Conservation (phyloP, 1,284 basidiomycete species). For the Veloboletus limbatus region DNA sequence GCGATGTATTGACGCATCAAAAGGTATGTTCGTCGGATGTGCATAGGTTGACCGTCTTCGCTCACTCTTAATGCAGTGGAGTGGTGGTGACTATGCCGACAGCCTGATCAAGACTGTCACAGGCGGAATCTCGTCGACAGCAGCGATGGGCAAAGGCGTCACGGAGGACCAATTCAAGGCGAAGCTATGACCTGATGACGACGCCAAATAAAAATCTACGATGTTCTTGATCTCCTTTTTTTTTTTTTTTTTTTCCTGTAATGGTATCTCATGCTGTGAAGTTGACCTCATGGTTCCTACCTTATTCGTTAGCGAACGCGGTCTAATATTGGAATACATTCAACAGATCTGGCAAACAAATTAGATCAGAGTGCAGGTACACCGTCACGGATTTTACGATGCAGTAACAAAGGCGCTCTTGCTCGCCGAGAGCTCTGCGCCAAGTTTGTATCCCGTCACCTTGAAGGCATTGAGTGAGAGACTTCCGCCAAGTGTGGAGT, state of each 20-base stretch:
- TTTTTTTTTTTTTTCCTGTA: slow-evolving; percentile 13
- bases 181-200: slow-evolving; percentile 46
- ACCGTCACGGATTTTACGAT: slow-evolving; percentile 22
- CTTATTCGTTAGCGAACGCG: background rate
- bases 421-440: slow-evolving; percentile 75
- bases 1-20: slow-evolving; percentile 90
- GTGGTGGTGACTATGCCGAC: slow-evolving; percentile 92
- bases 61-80: slow-evolving; percentile 62
- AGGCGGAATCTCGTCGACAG: slow-evolving; percentile 91
- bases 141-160: slow-evolving; percentile 93
- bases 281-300: slow-evolving; percentile 3
- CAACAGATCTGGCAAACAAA: slow-evolving; percentile 4
- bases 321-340: background rate
- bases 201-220: background rate
- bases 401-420: slow-evolving; percentile 57
- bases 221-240: background rate
- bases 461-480: slow-evolving; percentile 27
- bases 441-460: slow-evolving; percentile 84
- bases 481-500: background rate
- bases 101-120: slow-evolving; percentile 92
- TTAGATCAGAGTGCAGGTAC: too few species aligned
- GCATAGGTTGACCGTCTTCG: slow-evolving; percentile 11
- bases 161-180: slow-evolving; percentile 85
- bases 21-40: slow-evolving; percentile 47
- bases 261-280: background rate